A percentile compares a stretch with the other conserved stretches of the same genome.
phyloP scores from a whole-genome alignment of 352 stramenopile genomes.

The Phytophthora idaei region DNA sequence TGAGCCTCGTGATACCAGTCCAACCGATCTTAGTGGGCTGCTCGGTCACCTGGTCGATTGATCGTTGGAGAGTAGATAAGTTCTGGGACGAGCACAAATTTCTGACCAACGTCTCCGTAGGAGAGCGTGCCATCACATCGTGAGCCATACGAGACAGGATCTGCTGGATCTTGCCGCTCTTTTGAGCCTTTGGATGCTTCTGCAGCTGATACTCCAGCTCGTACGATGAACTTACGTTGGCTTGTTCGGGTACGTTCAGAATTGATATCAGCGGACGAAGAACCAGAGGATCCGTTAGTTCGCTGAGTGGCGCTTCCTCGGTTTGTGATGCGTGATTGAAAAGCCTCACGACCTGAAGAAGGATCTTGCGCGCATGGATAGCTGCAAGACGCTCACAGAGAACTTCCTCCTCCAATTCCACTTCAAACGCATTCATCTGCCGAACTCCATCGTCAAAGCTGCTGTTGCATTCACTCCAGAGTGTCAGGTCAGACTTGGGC shows the following conservation, averaged over 20 bases:
- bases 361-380: conserved; percentile 66
- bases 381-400: conserved; percentile 69
- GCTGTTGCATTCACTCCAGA: conserved; percentile 78
- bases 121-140: conserved; percentile 49
- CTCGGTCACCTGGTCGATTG: conserved; percentile 47
- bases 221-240: conserved; percentile 1
- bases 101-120: conserved; percentile 44
- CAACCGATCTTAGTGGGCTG: conserved; percentile 22
- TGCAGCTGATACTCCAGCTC: conserved; percentile 23
- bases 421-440: conserved; percentile 64
- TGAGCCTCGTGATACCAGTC: conserved; percentile 31
- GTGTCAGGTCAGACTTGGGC: conserved; percentile 42
- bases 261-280: conserved; percentile 78
- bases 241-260: conserved; percentile 25
- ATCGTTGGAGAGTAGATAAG: conserved; percentile 54
- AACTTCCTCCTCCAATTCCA: conserved; percentile 64
- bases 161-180: conserved; percentile 54
- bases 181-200: conserved; percentile 29
- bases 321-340: conserved; percentile 31
- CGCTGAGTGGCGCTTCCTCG: conserved; percentile 45
- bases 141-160: conserved; percentile 62
- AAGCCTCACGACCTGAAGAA: conserved; percentile 75
- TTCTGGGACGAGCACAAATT: conserved; percentile 64
- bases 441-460: conserved; percentile 64
- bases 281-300: conserved; percentile 64